Conservation (phyloP, 306 rosid species). For the Medicago lupulina region DNA sequence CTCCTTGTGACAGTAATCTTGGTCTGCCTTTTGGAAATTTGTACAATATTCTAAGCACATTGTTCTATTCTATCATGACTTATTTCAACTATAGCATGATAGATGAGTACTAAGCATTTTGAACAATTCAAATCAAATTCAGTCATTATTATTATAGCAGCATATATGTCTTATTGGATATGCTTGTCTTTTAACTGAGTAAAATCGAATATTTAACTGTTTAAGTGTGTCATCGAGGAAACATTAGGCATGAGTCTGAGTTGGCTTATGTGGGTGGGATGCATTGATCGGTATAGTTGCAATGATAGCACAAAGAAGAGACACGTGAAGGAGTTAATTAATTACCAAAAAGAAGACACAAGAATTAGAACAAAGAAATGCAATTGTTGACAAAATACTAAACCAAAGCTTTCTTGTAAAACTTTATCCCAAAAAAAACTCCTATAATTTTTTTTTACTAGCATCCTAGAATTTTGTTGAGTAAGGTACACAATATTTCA, state of each 20-base stretch:
- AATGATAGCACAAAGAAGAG: background rate
- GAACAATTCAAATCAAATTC: constrained; percentile 13
- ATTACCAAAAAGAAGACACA: too few relatives aligned
- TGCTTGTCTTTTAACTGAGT: constrained; percentile 22
- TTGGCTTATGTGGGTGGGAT: constrained; percentile 29
- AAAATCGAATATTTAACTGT: constrained; percentile 34
- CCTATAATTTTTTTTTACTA: too few relatives aligned
- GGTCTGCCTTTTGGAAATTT: constrained; percentile 7
- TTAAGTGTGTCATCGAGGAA: constrained; percentile 16
- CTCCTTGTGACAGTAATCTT: constrained; percentile 21
- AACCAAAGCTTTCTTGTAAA: too few relatives aligned
- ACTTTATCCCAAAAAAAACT: too few relatives aligned
- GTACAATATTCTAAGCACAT: constrained; percentile 29
- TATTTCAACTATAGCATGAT: constrained; percentile 18
- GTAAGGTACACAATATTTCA: too few relatives aligned
- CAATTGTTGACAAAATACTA: background rate
- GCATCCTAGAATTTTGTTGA: too few relatives aligned
- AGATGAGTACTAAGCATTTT: constrained; percentile 28
- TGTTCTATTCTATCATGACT: background rate
- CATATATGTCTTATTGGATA: constrained; percentile 23
- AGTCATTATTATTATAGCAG: background rate
- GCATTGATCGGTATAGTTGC: constrained; percentile 2
- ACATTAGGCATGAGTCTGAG: constrained; percentile 24
- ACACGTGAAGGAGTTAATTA: background rate
- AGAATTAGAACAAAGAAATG: background rate